Evolutionary conservation across 2,329 filamentous ascomycete species (phyloP).

Genomic region (Colletotrichum nymphaeae): DNA sequence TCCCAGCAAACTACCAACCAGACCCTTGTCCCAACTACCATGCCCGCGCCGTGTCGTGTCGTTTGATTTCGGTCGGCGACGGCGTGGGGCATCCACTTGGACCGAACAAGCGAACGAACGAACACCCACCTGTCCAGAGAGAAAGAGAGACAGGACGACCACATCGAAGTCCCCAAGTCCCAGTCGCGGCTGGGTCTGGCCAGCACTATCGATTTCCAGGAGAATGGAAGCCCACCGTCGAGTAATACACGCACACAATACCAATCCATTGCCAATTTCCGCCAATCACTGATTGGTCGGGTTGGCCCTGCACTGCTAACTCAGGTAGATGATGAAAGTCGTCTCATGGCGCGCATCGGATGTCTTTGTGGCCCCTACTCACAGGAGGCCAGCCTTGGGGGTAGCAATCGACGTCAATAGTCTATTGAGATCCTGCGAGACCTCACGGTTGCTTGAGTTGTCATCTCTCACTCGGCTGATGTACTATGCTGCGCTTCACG

Average conservation of each 20-base stretch:
- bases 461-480: constrained; percentile 1
- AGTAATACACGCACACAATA: constrained; percentile 14
- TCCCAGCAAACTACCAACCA: constrained; percentile 25
- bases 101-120: constrained; percentile 28
- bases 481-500: constrained; percentile 12
- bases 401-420: constrained; percentile 38
- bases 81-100: constrained; percentile 25
- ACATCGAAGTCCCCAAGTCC: constrained; percentile 7
- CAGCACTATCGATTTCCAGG: constrained; percentile 34
- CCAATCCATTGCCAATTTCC: constrained; percentile 31
- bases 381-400: background rate
- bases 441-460: constrained; percentile 36
- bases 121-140: constrained; percentile 18
- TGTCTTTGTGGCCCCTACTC: constrained; percentile 1
- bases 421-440: constrained; percentile 36
- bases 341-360: constrained; percentile 14
- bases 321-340: constrained; percentile 16
- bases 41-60: constrained; percentile 31
- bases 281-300: constrained; percentile 33
- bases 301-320: constrained; percentile 9
- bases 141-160: background rate
- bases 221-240: constrained; percentile 20
- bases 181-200: constrained; percentile 27
- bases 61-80: constrained; percentile 35
- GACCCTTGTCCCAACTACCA: constrained; percentile 19